Conservation (phyloP, 768 basidiomycete species). For the Lactarius sanguifluus region DNA sequence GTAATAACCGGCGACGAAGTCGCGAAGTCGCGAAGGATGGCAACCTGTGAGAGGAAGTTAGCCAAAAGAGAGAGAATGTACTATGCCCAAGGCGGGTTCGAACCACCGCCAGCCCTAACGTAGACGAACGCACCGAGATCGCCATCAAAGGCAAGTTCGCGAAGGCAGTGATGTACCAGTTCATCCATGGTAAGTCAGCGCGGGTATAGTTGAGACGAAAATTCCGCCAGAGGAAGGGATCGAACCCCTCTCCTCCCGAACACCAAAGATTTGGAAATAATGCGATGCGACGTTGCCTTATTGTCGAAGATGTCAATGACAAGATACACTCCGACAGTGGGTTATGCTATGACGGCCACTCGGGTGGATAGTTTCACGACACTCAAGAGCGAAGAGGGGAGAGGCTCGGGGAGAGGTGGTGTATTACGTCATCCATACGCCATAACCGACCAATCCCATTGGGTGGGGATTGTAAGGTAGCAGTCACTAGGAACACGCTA, state of each 20-base stretch:
- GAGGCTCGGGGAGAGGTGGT: background rate
- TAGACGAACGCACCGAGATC: conserved; percentile 68
- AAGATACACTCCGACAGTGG: background rate
- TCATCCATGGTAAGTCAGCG: conserved; percentile 63
- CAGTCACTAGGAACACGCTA: no score
- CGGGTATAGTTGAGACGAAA: background rate
- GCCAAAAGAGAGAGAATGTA: conserved; percentile 15
- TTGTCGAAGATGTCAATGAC: background rate
- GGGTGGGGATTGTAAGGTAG: no score
- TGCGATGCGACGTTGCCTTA: background rate
- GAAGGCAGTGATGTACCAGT: conserved; percentile 78
- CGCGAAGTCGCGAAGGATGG: conserved; percentile 64
- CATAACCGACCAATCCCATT: background rate
- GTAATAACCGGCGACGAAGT: conserved; percentile 71
- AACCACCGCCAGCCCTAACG: conserved; percentile 25
- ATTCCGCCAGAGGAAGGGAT: conserved; percentile 15
- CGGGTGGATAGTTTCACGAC: background rate
- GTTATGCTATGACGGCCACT: background rate
- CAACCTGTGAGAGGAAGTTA: conserved; percentile 53
- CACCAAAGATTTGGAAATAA: background rate
- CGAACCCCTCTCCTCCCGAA: conserved; percentile 17
- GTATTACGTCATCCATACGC: conserved; percentile 4
- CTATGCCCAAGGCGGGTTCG: conserved; percentile 22
- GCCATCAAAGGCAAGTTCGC: conserved; percentile 87
- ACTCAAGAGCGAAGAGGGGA: background rate